Evolutionary conservation across 768 basidiomycete genomes (phyloP), one percentile per base, ranked within the genome.

Genomic region (Rhodotorula graminis): DNA sequence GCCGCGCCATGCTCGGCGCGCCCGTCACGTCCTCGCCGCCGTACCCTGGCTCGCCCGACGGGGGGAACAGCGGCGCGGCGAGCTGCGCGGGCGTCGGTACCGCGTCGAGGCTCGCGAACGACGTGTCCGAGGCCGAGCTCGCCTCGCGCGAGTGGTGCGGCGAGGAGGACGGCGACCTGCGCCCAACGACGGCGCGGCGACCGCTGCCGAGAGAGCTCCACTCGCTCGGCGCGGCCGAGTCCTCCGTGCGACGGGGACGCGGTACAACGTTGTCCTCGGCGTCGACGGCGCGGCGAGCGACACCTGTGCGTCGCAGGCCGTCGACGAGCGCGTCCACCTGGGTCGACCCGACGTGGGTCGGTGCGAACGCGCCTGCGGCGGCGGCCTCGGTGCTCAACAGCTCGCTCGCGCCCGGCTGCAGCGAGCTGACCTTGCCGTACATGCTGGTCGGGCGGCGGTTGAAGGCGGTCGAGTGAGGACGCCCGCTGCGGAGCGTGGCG

Each of bases 41-140:
- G 47, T 67, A 55, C 52, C 27, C 61, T 3, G 55, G 9, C 29
- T 61, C 42, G 25, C 19, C 8, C 53, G 42, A 44, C 18, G 40
- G 11, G 0, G 16, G 37, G 6, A 47, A 55, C 11, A 47, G 40
- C 27, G 53, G 16, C 16, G 14, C 46, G 0, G 31, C 25, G 27
- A 66, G 33, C 50, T 67, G 40, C 21, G 31, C 47, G 19, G 44
- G 12, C 8, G 61, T 27, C 6, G 68, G 52, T 2, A 18, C 33
- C 0, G 72, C 67, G 1, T 53, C 56, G 64, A 73, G 63, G 44
- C 55, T 58, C 40, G 72, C 72, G 61, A 66, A 73, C 14, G 57
- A 61, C 12, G 58, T 63, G 33, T 72, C 71, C 33, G 67, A 68
- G 8, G 40, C 50, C 33, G 52, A 37, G 63, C 61, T 72, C 62